Percentiles rank a stretch among this genome's conserved stretches.
Conservation (phyloP, 2,329 filamentous ascomycete genomes). For the Colletotrichum ledebouriae region DNA sequence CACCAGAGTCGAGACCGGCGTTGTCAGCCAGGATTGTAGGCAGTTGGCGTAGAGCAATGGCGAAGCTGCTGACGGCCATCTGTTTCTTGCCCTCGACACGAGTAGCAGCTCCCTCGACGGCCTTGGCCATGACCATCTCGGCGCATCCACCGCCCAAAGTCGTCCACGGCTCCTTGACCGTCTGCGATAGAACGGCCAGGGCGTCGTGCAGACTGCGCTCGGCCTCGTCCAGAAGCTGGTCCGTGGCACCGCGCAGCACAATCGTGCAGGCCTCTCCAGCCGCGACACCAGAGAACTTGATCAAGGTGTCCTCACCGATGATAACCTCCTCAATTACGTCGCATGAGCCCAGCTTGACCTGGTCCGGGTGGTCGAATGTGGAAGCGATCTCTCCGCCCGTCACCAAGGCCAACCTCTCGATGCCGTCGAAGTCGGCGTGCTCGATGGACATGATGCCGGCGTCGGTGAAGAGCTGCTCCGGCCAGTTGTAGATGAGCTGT, state of each 20-base stretch:
- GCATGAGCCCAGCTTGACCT: conserved; percentile 95
- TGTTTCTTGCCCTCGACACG: conserved; percentile 98
- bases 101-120: conserved; percentile 92
- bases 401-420: conserved; percentile 93
- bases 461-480: conserved; percentile 97
- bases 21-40: conserved; percentile 98
- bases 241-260: conserved; percentile 94
- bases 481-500: conserved; percentile 99
- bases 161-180: conserved; percentile 92
- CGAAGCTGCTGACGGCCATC: conserved; percentile 91
- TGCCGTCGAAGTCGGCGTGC: conserved; percentile 98
- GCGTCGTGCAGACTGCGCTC: conserved; percentile 97
- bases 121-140: conserved; percentile 99
- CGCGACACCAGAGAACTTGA: conserved; percentile 96
- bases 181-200: conserved; percentile 95
- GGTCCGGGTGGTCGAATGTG: conserved; percentile 97
- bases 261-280: conserved; percentile 96
- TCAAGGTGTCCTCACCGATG: conserved; percentile 96
- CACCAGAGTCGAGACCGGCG: conserved; percentile 94
- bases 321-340: conserved; percentile 98
- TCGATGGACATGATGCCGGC: conserved; percentile 98
- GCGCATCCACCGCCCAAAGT: conserved; percentile 96
- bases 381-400: conserved; percentile 98
- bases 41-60: conserved; percentile 88
- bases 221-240: conserved; percentile 96